Conservation (phyloP, 2,329 filamentous ascomycete genomes). For the Achaetomium macrosporum region DNA sequence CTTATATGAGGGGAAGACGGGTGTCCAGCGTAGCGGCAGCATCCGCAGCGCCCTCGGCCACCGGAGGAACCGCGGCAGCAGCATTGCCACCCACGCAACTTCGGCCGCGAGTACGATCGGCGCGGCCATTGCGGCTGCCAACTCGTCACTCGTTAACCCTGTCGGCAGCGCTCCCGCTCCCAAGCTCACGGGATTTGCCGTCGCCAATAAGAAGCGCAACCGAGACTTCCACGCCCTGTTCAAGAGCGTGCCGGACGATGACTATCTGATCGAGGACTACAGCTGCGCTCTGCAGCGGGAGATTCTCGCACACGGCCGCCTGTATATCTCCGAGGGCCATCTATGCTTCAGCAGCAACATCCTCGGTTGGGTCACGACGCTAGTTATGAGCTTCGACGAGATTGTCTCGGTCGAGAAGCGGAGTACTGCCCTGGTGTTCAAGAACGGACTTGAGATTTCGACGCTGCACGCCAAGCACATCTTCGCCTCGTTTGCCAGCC, state of each 20-base stretch:
- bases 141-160: slow-evolving; percentile 62
- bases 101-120: slow-evolving; percentile 60
- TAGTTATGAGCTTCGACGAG: slow-evolving; percentile 98
- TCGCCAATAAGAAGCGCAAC: slow-evolving; percentile 93
- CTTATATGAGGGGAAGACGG: slow-evolving; percentile 56
- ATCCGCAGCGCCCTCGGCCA: slow-evolving; percentile 54
- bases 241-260: slow-evolving; percentile 94
- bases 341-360: slow-evolving; percentile 99
- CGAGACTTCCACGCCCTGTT: slow-evolving; percentile 91
- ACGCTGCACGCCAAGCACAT: slow-evolving; percentile 92
- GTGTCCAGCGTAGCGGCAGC: slow-evolving; percentile 59
- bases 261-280: slow-evolving; percentile 97
- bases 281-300: slow-evolving; percentile 94
- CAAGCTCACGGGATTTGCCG: slow-evolving; percentile 88
- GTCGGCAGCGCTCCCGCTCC: slow-evolving; percentile 53
- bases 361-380: slow-evolving; percentile 91
- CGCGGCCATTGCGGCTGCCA: slow-evolving; percentile 65
- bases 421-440: slow-evolving; percentile 90
- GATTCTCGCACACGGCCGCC: slow-evolving; percentile 84
- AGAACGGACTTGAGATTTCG: slow-evolving; percentile 94
- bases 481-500: slow-evolving; percentile 89
- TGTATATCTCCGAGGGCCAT: slow-evolving; percentile 96
- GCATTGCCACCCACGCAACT: slow-evolving; percentile 52
- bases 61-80: slow-evolving; percentile 77
- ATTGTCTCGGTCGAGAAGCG: slow-evolving; percentile 96